Base-by-base conservation (phyloP, 2,329 filamentous ascomycete genomes). In the Phyllosticta citriasiana region DNA sequence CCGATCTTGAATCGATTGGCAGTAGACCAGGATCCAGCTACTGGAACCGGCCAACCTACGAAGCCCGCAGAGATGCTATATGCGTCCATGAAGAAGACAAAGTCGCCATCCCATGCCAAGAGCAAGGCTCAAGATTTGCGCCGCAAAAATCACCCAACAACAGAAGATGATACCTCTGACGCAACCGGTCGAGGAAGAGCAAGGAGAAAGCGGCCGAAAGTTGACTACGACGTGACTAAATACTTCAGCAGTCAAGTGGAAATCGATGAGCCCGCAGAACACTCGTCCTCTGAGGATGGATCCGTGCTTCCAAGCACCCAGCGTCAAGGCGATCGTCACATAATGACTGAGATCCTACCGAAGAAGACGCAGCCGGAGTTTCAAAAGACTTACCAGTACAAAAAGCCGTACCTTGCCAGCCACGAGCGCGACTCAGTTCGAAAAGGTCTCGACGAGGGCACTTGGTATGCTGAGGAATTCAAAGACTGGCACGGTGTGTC, bases 401-500 rank as follows among this genome's bases (percentile, higher is more conserved):
- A 27, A 26, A 60, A 25, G 14, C 55, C 60, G 4, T 75, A 74
- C 59, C 57, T 75, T 1, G 64, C 64, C 5, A 62, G 27, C 6
- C 55, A 60, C n/a, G 64, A 73, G 57, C 68, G 70, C 54, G 30
- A 26, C 1, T 27, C 57, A 1, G 59, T 72, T 14, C 66, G 61
- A 14, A 54, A 65, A 1, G 57, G 64, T 0, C 51, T 64, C 2
- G 14, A 47, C n/a, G n/a, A 40, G n/a, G 66, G 64, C 22, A 64
- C 66, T 1, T 74, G 71, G 71, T 65, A 72, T 47, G 65, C 66
- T 52, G 30, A 65, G 0, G 55, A 50, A 2, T 64, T 68, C 27
- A 65, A 66, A 2, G 55, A 64, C 2, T 74, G 72, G 72, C 66
- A 71, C 63, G 68, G 71, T 0, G 57, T 62, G 19, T 26, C 70